Percentiles rank a stretch among this genome's conserved stretches.
Evolutionary conservation across 2,329 filamentous ascomycete genomes (phyloP).

Genomic region (Kalaharituber pfeilii): DNA sequence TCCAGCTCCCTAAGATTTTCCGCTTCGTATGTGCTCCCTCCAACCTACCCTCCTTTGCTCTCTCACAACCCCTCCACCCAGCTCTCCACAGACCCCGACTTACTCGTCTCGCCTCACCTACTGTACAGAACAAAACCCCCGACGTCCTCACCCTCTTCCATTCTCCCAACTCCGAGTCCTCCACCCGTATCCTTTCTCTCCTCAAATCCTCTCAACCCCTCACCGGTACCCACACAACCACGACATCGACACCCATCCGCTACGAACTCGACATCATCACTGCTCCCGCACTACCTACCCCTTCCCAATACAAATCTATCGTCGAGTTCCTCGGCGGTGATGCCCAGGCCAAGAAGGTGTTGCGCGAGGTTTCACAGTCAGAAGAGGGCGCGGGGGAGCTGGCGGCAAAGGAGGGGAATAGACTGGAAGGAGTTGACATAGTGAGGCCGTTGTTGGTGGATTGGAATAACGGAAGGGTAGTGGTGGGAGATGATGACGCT

Average conservation of each 20-base stretch:
- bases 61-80: background rate
- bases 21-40: background rate
- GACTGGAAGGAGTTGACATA: conserved; percentile 32
- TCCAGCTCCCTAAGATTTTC: background rate
- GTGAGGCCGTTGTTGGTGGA: conserved; percentile 44
- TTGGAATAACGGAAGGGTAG: conserved; percentile 72
- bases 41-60: background rate
- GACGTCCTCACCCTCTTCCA: conserved; percentile 96
- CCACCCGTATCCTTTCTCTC: conserved; percentile 52
- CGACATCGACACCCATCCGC: conserved; percentile 34
- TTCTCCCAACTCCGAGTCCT: conserved; percentile 56
- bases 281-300: conserved; percentile 46
- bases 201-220: conserved; percentile 62
- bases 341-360: conserved; percentile 46
- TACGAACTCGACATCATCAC: conserved; percentile 83
- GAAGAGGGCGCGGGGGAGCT: conserved; percentile 42
- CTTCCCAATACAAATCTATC: conserved; percentile 67
- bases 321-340: conserved; percentile 58
- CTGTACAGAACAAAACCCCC: conserved; percentile 50
- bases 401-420: conserved; percentile 59
- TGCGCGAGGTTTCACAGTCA: background rate
- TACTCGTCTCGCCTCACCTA: background rate
- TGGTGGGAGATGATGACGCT: conserved; percentile 19
- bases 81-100: background rate
- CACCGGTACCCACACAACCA: conserved; percentile 45